A percentile compares a stretch with the other conserved stretches of the same genome.
phyloP scores from a whole-genome alignment of 2,329 filamentous ascomycete species.

The Canariomyces notabilis region DNA sequence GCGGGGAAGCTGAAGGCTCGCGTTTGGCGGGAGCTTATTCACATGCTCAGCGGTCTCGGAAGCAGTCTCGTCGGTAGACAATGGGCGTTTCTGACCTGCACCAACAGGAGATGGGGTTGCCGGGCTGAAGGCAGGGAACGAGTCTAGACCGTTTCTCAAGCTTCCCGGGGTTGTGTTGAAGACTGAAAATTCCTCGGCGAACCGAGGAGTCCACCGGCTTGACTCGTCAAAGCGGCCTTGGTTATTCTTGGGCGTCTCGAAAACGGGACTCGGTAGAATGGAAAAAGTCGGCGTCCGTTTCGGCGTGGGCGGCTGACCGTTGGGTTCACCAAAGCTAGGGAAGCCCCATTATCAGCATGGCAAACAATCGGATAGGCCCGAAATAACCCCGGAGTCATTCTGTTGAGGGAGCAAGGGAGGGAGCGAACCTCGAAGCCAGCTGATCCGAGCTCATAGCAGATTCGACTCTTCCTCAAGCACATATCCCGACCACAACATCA shows the following conservation, averaged over 20 bases:
- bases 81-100: constrained; percentile 43
- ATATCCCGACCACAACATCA: constrained; percentile 17
- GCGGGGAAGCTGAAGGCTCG: constrained; percentile 50
- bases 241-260: constrained; percentile 51
- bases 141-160: constrained; percentile 42
- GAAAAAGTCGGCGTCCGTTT: constrained; percentile 52
- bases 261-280: constrained; percentile 49
- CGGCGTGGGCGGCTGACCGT: constrained; percentile 56
- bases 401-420: constrained; percentile 4
- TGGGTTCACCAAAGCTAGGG: constrained; percentile 58
- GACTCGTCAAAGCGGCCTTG: constrained; percentile 45
- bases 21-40: constrained; percentile 53
- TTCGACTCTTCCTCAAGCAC: constrained; percentile 19
- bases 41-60: constrained; percentile 56
- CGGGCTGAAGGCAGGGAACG: constrained; percentile 42
- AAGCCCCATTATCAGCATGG: constrained; percentile 34
- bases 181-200: constrained; percentile 61
- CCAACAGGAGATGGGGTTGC: constrained; percentile 34
- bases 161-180: constrained; percentile 61
- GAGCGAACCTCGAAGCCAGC: constrained; percentile 45
- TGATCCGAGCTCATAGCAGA: constrained; percentile 62
- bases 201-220: constrained; percentile 54
- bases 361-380: constrained; percentile 1
- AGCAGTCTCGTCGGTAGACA: constrained; percentile 46
- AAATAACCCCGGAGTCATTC: constrained; percentile 1